Evolutionary conservation across 192 early-diverging fungal species (phyloP), one percentile per base, ranked within the genome.

Genomic region (Coemansia sp.): DNA sequence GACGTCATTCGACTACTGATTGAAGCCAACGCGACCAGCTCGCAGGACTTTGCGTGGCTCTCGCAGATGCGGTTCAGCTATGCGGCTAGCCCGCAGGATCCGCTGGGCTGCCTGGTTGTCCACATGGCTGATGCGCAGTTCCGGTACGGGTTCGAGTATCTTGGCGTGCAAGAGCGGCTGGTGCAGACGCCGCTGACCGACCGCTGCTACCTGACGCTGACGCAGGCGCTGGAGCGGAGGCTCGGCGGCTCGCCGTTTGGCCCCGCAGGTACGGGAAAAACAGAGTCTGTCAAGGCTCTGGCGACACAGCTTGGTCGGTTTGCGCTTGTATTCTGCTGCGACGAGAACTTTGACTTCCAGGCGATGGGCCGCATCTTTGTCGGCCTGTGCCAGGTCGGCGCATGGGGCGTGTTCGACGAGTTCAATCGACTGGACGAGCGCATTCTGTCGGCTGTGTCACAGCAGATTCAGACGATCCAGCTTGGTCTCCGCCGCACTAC

Each of bases 321-420:
- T 75, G 93, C 94, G 25, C 92, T 99, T 60, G 98, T 99, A 35
- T 99, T 99, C 73, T 99, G 98, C 84, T 99, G 98, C 82, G 98
- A 99, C 71, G 98, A 99, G 84, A 97, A 92, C 69, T 99, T 99
- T 85, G 98, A 99, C 81, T 99, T 99, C 86, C 95, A 98, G 73
- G 96, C 98, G 32, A 98, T 99, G 95, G 98, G 98, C 46, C 93
- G 98, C 71, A 99, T 99, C 64, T 99, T 99, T 75, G 89, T 99
- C 66, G 98, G 98, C 61, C 86, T 99, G 65, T 97, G 91, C 76
- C 94, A 95, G 75, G 98, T 99, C 14, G 98, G 98, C 43, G 98
- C 96, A 0, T 99, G 96, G 96, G 97, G 98, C 62, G 96, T 95
- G 83, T 99, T 98, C 75, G 97, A 99, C 81, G 97, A 99, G 83